A percentile compares a stretch with the other conserved stretches of the same genome.
phyloP scores from a whole-genome alignment of 2,329 filamentous ascomycete species.

The Clonostachys rosea region DNA sequence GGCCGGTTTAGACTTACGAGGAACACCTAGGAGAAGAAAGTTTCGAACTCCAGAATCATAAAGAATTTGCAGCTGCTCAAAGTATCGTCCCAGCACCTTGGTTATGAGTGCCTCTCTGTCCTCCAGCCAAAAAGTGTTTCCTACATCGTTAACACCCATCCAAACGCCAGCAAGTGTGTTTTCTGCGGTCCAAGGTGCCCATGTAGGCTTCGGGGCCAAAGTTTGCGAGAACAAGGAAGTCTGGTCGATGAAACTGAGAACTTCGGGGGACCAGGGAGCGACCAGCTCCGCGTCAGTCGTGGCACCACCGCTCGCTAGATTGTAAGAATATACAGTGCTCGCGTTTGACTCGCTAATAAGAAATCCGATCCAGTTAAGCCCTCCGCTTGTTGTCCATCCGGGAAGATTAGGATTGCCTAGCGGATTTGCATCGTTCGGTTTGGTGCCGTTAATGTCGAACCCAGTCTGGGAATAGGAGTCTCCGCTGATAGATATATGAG shows the following conservation, averaged over 20 bases:
- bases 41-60: slow-evolving; percentile 50
- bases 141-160: slow-evolving; percentile 53
- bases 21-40: slow-evolving; percentile 55
- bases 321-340: slow-evolving; percentile 39
- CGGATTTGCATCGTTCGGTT: slow-evolving; percentile 49
- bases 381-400: slow-evolving; percentile 41
- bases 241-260: slow-evolving; percentile 13
- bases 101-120: slow-evolving; percentile 31
- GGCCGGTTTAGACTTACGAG: slow-evolving; percentile 21
- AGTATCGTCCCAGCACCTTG: slow-evolving; percentile 33
- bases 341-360: slow-evolving; percentile 40
- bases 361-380: slow-evolving; percentile 47
- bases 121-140: slow-evolving; percentile 34
- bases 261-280: slow-evolving; percentile 41
- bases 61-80: slow-evolving; percentile 33
- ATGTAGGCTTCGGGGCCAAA: slow-evolving; percentile 19
- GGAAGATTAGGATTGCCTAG: slow-evolving; percentile 58
- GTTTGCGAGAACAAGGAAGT: slow-evolving; percentile 18
- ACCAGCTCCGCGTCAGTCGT: slow-evolving; percentile 47
- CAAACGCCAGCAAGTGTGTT: slow-evolving; percentile 41
- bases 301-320: slow-evolving; percentile 49
- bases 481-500: slow-evolving; percentile 10
- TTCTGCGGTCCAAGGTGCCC: slow-evolving; percentile 31
- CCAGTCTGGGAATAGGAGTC: slow-evolving; percentile 29
- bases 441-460: slow-evolving; percentile 45